Conservation (phyloP, 129 eudicot species). For the Sambucus nigra region DNA sequence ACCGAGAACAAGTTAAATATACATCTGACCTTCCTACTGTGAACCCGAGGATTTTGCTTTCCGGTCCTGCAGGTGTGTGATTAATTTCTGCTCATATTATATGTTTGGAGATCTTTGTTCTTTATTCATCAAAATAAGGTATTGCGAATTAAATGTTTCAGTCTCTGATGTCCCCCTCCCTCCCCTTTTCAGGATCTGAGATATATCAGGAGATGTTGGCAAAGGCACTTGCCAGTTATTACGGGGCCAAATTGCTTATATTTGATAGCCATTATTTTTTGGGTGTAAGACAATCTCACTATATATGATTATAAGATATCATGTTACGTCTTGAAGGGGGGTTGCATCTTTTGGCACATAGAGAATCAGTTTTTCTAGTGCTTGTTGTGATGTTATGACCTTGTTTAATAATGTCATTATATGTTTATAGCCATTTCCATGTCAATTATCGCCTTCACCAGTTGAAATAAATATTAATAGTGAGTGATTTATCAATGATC, state of each 20-base stretch:
- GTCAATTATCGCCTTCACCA: not conserved
- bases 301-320: not conserved
- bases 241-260: conserved; percentile 79
- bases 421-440: not conserved
- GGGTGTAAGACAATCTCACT: conserved; percentile 48
- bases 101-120: not conserved
- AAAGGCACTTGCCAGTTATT: conserved; percentile 76
- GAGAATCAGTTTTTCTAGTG: not conserved
- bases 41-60: conserved; percentile 83
- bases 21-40: conserved; percentile 67
- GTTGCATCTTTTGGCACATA: not conserved
- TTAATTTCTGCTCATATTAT: not conserved
- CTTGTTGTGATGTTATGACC: not conserved
- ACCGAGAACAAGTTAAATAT: conserved; percentile 60
- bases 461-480: not conserved
- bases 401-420: not conserved
- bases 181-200: conserved; percentile 62
- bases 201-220: conserved; percentile 89
- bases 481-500: conserved; percentile 1
- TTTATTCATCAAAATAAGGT: not conserved
- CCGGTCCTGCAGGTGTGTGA: conserved; percentile 81
- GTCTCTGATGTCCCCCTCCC: not conserved
- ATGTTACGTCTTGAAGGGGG: too few species aligned
- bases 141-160: not conserved
- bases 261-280: conserved; percentile 60